Base-by-base conservation (phyloP, 164 flowering plant genomes). In the Paratinospora sagittata region DNA sequence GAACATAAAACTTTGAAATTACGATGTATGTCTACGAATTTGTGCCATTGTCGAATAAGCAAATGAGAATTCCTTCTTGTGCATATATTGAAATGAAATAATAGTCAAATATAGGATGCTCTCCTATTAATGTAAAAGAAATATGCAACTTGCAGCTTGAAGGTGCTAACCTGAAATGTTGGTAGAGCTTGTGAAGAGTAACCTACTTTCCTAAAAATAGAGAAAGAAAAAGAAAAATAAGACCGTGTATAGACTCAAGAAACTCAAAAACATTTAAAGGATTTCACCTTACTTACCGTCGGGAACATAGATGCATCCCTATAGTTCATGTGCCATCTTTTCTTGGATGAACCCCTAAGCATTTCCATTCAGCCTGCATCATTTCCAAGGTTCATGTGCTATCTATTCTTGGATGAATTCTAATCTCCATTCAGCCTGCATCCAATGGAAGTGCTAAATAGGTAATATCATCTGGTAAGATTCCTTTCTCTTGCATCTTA, bases 401-500 rank as follows among this genome's bases (percentile, higher is more conserved):
- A 39, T 39, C 43, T 39, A 8, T 39, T 39, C 5, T 39, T 39
- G 43, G 5, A 5, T n/a, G n/a, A n/a, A 47, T 72, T 12, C 66
- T 23, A 52, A 68, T 68, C 27, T 23, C 24, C 49, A 64, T 63
- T 34, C 26, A 16, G 21, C 23, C 27, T 24, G 27, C 45, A n/a
- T 63, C 62, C 45, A 68, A 73, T 17, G 71, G 75, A 24, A 80
- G 71, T 55, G n/a, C 60, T 10, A 13, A n/a, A 63, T 23, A 43
- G 21, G 79, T 63, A 33, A 74, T 27, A 49, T 61, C 67, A 80
- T 85, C 85, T 2, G 78, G 82, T 13, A 57, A 2, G 14, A 84
- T 75, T 27, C 87, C 80, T 14, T 65, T 67, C 68, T 72, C 58
- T 70, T 14, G 70, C 89, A 89, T 87, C 76, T 81, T 77, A 24